Evolutionary conservation across 164 flowering plant species (phyloP), one percentile per base, ranked within the genome.

Genomic region (Dillenia turbinata): DNA sequence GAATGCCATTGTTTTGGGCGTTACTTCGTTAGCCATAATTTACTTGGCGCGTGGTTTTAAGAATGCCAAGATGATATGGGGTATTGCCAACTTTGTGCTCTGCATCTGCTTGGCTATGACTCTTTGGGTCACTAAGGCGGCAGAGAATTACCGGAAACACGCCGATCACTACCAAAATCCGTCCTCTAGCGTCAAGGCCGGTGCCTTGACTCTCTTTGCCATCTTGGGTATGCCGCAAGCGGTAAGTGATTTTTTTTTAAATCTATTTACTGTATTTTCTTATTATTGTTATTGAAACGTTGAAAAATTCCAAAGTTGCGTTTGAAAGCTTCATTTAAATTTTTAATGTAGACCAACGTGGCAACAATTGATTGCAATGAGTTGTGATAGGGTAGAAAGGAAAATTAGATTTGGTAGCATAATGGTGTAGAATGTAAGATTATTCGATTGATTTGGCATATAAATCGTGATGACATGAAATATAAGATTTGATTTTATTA

Each of bases 1-100:
- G 22, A 83, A 86, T 67, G 68, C 97, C 2, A 73, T 88, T 9
- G 86, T 88, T 22, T 53, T 83, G 60, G 95, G 89, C 0, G 49
- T 75, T 48, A 69, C 69, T 12, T 81, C 95, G 0, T 46, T 90
- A 0, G 72, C 62, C 1, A 58, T 86, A 19, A 85, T 79, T 61
- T 44, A 40, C 15, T 1, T 76, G 62, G 75, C 75, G 5, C 72
- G 73, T 10, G 19, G 54, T 49, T 9, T 80, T 10, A 85, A 82
- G 2, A 85, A 85, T 14, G 80, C 66, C 10, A 83, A 77, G 78
- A 62, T 64, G 49, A 54, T 82, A 17, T 86, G 91, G 91, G 91
- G 88, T 0, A 45, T 61, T 14, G 91, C 76, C 2, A 86, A 86
- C 54, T 70, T 86, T 54, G 5, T 86, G 57, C 59, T 83, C 17